Percentiles rank a stretch among this genome's conserved stretches.
phyloP scores from a whole-genome alignment of 345 rosid species.

The Citrus maxima region DNA sequence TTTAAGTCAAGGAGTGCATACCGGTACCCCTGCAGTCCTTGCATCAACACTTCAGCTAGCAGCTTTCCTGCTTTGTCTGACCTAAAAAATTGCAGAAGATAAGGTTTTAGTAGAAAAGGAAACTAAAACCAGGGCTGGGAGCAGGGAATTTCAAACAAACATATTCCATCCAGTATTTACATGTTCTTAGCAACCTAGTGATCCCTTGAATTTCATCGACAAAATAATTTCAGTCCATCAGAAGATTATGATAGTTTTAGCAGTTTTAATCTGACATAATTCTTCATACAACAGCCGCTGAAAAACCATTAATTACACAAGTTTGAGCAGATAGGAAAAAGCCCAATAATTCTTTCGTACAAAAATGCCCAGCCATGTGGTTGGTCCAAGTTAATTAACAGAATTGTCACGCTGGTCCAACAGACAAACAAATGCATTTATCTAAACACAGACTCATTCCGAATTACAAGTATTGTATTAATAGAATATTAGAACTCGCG shows the following conservation, averaged over 20 bases:
- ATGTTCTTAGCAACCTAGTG: not conserved
- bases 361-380: not conserved
- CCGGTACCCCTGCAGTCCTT: slow-evolving; percentile 97
- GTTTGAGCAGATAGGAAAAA: not conserved
- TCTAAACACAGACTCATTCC: not conserved
- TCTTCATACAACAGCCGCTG: not conserved
- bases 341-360: not conserved
- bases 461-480: no score
- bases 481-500: not conserved
- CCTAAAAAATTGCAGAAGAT: slow-evolving; percentile 43
- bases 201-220: not conserved
- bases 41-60: slow-evolving; percentile 80
- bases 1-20: slow-evolving; percentile 18
- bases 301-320: not conserved
- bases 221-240: not conserved
- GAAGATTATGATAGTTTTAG: not conserved
- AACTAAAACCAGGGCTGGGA: not conserved
- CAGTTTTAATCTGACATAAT: not conserved
- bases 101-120: not conserved
- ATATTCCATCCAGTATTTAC: not conserved
- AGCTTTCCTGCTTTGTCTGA: slow-evolving; percentile 90
- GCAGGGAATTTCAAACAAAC: not conserved
- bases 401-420: not conserved
- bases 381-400: not conserved
- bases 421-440: not conserved